Evolutionary conservation across 495 filamentous ascomycete species (phyloP).

Genomic region (Lasiosphaeria hispida): DNA sequence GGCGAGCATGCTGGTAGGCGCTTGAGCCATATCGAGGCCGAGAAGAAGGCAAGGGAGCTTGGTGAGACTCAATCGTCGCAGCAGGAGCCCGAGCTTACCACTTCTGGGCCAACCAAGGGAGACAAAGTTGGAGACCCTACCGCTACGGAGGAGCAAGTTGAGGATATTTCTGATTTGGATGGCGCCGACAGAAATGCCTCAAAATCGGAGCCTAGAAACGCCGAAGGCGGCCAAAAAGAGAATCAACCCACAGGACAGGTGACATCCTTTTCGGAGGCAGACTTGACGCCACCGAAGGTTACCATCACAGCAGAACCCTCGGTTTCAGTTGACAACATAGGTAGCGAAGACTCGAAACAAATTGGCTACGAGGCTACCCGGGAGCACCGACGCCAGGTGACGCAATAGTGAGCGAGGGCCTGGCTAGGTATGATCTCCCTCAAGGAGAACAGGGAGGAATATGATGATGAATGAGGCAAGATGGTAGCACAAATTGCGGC

Average conservation of each 20-base stretch:
- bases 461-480: neutral
- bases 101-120: neutral
- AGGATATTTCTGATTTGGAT: neutral
- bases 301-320: slow-evolving; percentile 44
- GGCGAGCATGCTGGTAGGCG: slow-evolving; percentile 34
- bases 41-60: slow-evolving; percentile 12
- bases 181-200: neutral
- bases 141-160: slow-evolving; percentile 3
- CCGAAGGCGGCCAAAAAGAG: neutral
- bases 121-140: slow-evolving; percentile 3
- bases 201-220: neutral
- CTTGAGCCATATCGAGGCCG: slow-evolving; percentile 27
- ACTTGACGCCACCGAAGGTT: slow-evolving; percentile 30
- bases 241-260: neutral
- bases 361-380: slow-evolving; percentile 33
- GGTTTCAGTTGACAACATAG: slow-evolving; percentile 18
- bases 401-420: slow-evolving; percentile 28
- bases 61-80: neutral
- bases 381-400: slow-evolving; percentile 31
- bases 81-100: no score
- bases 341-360: slow-evolving; percentile 37
- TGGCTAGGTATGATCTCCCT: neutral
- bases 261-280: neutral
- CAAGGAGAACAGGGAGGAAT: neutral
- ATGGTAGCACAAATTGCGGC: no score